These are phyloP conservation scores for Galerina sulciceps DNA, from an alignment of 768 basidiomycete species.

Conservation along the genomic window DNA sequence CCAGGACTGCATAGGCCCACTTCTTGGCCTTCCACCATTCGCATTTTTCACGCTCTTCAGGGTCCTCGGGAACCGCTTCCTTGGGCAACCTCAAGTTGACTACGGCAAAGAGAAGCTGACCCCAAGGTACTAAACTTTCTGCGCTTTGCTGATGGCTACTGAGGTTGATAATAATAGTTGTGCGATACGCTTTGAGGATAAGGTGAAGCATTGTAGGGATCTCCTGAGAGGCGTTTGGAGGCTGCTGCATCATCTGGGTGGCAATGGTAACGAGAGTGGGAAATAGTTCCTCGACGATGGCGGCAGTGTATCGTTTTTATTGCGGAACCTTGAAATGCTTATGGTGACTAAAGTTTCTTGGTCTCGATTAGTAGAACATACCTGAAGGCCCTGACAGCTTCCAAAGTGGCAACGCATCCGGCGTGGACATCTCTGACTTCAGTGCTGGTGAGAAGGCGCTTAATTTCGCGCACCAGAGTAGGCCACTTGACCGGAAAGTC, in stretches of 20 bases:
- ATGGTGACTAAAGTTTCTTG: background rate
- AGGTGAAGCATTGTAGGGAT: constrained; percentile 85
- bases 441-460: constrained; percentile 61
- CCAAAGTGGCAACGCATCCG: constrained; percentile 78
- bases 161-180: constrained; percentile 76
- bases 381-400: constrained; percentile 80
- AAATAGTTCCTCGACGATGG: constrained; percentile 66
- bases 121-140: constrained; percentile 87
- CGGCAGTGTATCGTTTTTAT: constrained; percentile 62
- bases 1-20: constrained; percentile 87
- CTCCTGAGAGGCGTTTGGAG: constrained; percentile 67
- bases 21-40: constrained; percentile 96
- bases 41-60: constrained; percentile 74
- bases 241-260: constrained; percentile 64
- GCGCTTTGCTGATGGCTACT: constrained; percentile 73
- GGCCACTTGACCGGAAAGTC: constrained; percentile 87
- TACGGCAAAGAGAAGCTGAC: constrained; percentile 77
- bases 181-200: constrained; percentile 87
- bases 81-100: constrained; percentile 73
- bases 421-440: constrained; percentile 79
- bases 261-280: constrained; percentile 80
- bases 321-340: constrained; percentile 61
- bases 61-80: constrained; percentile 68
- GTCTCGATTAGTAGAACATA: constrained; percentile 31
- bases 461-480: constrained; percentile 66